phyloP scores from a whole-genome alignment of 108 stramenopile genomes.

The Conticribra guillardii region DNA sequence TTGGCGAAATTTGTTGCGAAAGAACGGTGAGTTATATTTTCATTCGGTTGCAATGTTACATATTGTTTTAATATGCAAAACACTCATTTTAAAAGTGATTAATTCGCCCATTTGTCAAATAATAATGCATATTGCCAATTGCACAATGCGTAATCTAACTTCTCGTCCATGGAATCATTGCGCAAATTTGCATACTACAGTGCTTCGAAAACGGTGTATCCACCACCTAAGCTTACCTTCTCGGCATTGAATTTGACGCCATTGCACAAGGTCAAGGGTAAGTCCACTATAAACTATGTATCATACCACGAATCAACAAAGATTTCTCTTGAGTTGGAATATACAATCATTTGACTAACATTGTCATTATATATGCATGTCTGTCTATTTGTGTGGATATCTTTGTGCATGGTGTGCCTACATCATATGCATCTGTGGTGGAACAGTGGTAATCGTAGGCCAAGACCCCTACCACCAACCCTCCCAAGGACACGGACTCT shows the following conservation, averaged over 20 bases:
- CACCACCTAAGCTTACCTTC: conserved; percentile 81
- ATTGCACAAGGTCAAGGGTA: conserved; percentile 78
- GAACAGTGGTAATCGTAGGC: conserved; percentile 82
- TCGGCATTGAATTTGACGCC: conserved; percentile 92
- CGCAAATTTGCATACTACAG: too few species aligned
- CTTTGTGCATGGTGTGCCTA: too few species aligned
- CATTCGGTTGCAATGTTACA: not conserved
- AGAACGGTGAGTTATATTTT: conserved; percentile 47
- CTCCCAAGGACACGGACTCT: conserved; percentile 77
- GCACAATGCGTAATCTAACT: too few species aligned
- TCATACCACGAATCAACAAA: not conserved
- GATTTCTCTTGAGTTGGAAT: not conserved
- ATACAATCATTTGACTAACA: not conserved
- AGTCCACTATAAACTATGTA: not conserved
- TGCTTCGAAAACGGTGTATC: conserved; percentile 69
- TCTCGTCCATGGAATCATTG: too few species aligned
- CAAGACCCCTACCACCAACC: conserved; percentile 91
- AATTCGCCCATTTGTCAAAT: conserved; percentile 9
- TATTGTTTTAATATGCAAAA: not conserved
- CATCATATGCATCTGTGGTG: too few species aligned
- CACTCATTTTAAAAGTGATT: not conserved
- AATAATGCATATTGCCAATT: too few species aligned
- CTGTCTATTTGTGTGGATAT: too few species aligned
- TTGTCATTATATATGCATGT: too few species aligned
- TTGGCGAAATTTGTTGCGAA: conserved; percentile 57